Conservation (phyloP, 164 flowering plant genomes). For the Piper longum region DNA sequence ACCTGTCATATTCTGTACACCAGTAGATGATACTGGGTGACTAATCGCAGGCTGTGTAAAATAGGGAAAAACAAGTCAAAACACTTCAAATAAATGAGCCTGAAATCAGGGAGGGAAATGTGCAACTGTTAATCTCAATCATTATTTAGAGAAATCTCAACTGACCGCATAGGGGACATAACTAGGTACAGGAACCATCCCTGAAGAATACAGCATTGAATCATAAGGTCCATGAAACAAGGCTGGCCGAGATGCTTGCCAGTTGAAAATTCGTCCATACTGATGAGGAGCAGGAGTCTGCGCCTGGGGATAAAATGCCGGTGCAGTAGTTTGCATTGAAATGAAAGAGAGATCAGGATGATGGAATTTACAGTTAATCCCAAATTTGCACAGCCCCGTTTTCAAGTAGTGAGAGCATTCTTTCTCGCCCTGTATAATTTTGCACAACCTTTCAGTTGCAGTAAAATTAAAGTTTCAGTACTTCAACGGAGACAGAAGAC, state of each 20-base stretch:
- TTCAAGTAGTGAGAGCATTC: slow-evolving; percentile 84
- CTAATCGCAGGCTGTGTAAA: slow-evolving; percentile 46
- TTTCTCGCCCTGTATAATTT: slow-evolving; percentile 59
- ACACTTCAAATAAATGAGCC: too few relatives aligned
- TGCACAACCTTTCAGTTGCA: too few relatives aligned
- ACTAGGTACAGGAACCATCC: slow-evolving; percentile 59
- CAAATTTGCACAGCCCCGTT: slow-evolving; percentile 92
- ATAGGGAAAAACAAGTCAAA: neutral
- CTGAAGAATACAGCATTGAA: slow-evolving; percentile 48
- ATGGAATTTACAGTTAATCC: slow-evolving; percentile 83
- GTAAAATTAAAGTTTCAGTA: neutral
- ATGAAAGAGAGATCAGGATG: slow-evolving; percentile 63
- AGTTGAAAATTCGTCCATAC: slow-evolving; percentile 42
- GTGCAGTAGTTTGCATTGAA: slow-evolving; percentile 34
- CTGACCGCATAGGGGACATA: slow-evolving; percentile 70
- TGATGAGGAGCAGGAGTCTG: slow-evolving; percentile 59
- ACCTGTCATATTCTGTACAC: slow-evolving; percentile 39
- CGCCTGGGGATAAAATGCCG: slow-evolving; percentile 35
- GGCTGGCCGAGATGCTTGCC: slow-evolving; percentile 62
- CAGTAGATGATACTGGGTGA: slow-evolving; percentile 34
- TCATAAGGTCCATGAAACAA: slow-evolving; percentile 62
- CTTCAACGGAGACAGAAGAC: neutral
- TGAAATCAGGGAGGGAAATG: too few relatives aligned
- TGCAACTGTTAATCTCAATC: too few relatives aligned
- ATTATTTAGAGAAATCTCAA: neutral